Evolutionary conservation across 208 protist species (phyloP), one percentile per base, ranked within the genome.

Genomic region (Acanthamoeba healyi): DNA sequence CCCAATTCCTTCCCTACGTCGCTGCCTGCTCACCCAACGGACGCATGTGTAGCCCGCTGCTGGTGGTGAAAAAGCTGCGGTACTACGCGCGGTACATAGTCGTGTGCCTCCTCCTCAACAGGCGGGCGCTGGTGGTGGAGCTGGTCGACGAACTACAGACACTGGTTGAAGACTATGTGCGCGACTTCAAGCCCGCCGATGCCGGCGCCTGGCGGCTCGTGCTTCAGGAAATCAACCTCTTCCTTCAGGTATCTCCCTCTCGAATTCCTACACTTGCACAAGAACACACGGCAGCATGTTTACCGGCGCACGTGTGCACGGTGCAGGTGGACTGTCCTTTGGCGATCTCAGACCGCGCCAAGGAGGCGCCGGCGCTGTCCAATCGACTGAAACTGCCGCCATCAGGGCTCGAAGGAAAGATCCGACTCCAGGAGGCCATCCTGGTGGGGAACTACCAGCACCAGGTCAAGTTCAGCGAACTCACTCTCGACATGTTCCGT

Each of bases 21-120:
- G 36, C 15, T 92, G 51, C 9, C 40, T 26, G 14, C 29, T 34
- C 32, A 88, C 19, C 38, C n/a, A 88, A 42, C 46, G 32, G 12
- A 4, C 77, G 46, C 34, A 90, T 24, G 22, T n/a, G 19, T 42
- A 95, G 94, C 22, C 51, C 92, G n/a, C 92, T 95, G 90, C 74
- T 96, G 94, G 88, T 93, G 46, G 92, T 96, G n/a, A 96, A 96
- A 70, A 84, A 95, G 94, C 92, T 97, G 38, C 91, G 96, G 63
- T 97, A 95, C 56, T 96, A 96, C 51, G 94, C 95, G 6, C 95
- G 96, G 74, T 97, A 95, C 29, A 94, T 96, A 15, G 95, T 97
- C 1, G 96, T 97, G 54, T 95, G 94, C 67, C 70, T 96, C 29
- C 88, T 97, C 14, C 72, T 97, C 15, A 93, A 95, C 40, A 92